phyloP scores from a whole-genome alignment of 495 filamentous ascomycete genomes.

The Xylaria castorea region DNA sequence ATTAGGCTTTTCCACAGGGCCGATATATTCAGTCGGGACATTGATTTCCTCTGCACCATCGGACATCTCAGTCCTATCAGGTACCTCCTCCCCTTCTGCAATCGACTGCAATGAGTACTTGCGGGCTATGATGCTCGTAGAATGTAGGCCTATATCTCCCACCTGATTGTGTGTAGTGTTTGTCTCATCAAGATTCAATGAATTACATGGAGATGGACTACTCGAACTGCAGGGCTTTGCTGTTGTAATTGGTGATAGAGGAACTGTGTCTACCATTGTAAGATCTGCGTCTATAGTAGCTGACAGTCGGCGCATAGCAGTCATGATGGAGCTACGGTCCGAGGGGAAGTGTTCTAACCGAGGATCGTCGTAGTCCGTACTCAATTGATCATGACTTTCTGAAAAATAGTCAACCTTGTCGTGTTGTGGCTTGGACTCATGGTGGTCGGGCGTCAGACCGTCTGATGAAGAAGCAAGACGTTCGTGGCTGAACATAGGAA shows the following conservation, averaged over 20 bases:
- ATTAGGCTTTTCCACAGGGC: constrained; percentile 25
- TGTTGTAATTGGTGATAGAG: constrained; percentile 43
- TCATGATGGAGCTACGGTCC: constrained; percentile 53
- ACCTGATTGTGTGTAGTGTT: background rate
- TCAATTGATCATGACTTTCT: constrained; percentile 28
- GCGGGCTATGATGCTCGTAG: constrained; percentile 11
- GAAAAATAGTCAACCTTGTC: background rate
- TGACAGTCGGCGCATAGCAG: constrained; percentile 53
- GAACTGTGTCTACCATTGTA: constrained; percentile 44
- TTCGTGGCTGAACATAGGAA: constrained; percentile 43
- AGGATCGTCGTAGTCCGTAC: constrained; percentile 57
- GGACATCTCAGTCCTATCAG: background rate
- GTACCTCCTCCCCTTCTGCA: constrained; percentile 33
- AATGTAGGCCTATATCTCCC: background rate
- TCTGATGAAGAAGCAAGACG: constrained; percentile 12
- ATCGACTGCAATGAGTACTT: constrained; percentile 33
- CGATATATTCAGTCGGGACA: constrained; percentile 4
- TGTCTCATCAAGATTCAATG: background rate
- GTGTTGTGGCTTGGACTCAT: background rate
- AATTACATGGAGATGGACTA: background rate
- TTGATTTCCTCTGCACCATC: background rate
- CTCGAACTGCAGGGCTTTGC: constrained; percentile 6
- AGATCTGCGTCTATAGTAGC: constrained; percentile 54
- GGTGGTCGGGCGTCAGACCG: constrained; percentile 10
- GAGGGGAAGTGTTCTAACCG: constrained; percentile 59